Percentiles rank a stretch among this genome's conserved stretches.
Conservation (phyloP, 1,284 basidiomycete species). For the Malassezia arunalokei region DNA sequence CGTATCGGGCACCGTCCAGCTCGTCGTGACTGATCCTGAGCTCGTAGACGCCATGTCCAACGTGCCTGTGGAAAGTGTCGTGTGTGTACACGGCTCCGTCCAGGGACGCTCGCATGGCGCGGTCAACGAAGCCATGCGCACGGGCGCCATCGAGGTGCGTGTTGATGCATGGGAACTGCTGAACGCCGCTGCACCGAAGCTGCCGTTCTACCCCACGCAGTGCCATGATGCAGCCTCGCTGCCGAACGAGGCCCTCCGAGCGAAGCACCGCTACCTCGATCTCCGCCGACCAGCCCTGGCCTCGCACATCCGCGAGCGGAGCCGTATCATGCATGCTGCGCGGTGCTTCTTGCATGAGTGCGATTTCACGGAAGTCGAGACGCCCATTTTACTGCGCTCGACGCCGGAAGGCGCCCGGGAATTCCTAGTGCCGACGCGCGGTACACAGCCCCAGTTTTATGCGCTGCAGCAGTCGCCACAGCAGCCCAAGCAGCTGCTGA, state of each 20-base stretch:
- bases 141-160: constrained; percentile 67
- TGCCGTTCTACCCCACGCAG: constrained; percentile 74
- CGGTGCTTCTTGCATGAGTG: constrained; percentile 59
- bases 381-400: constrained; percentile 78
- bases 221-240: constrained; percentile 16
- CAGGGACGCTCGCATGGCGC: constrained; percentile 19
- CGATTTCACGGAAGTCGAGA: constrained; percentile 86
- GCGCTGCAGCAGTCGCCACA: constrained; percentile 88
- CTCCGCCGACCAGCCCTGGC: constrained; percentile 63
- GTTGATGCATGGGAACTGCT: constrained; percentile 61
- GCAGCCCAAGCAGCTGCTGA: constrained; percentile 85
- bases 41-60: constrained; percentile 53
- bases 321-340: constrained; percentile 64
- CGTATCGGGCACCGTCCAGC: constrained; percentile 62
- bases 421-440: constrained; percentile 79
- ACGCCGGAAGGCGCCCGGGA: constrained; percentile 89
- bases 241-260: constrained; percentile 72
- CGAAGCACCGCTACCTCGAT: constrained; percentile 75
- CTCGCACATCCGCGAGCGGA: constrained; percentile 65
- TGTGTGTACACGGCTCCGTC: constrained; percentile 21
- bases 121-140: constrained; percentile 30
- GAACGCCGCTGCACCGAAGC: constrained; percentile 58
- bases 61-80: constrained; percentile 25
- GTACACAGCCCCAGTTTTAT: constrained; percentile 58
- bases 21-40: constrained; percentile 44